Base-by-base conservation (phyloP, 768 basidiomycete genomes). In the Hypholoma fasciculare region DNA sequence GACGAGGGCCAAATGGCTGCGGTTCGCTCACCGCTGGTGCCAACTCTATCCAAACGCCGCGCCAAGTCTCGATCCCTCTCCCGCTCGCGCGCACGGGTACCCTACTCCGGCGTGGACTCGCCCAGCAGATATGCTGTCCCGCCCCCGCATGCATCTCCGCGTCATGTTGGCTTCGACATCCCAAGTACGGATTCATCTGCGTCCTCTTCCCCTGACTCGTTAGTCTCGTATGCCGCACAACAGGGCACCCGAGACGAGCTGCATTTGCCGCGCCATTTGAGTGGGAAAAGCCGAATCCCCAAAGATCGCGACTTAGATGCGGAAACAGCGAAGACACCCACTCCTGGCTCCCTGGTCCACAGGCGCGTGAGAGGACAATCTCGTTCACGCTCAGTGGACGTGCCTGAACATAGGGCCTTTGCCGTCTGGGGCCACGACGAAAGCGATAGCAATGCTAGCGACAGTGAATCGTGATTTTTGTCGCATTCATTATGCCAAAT, bases 371-470 rank as follows among this genome's bases (percentile, higher is more conserved):
- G 72, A 42, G 69, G 69, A 4, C 73, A 75, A 61, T 65, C 70
- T 43, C 72, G 76, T 36, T 71, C 72, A 16, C 70, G 71, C 52
- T 77, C 77, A 14, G 65, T 63, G n/a, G 82, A 82, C 26, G 67
- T 72, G 44, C 65, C 65, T 52, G 75, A 75, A 30, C 79, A 70
- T 47, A 77, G 84, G 37, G 87, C 89, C 7, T 94, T 94, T 65
- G 92, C 93, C 17, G 90, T 91, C 11, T 92, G 86, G 84, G 93
- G 92, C 0, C 88, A 92, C 40, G 92, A 94, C 67, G 92, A 94
- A 71, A 93, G 89, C 55, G 92, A 94, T 63, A 91, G 89, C 68
- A 88, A 87, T 65, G 80, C 90, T 13, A 92, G 90, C 61, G 91
- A 92, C 65, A 61, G 49, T 58, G 67, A 68, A 47, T 48, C 62